Base-by-base conservation (phyloP, 2,329 filamentous ascomycete genomes). In the Colletotrichum coccodes region DNA sequence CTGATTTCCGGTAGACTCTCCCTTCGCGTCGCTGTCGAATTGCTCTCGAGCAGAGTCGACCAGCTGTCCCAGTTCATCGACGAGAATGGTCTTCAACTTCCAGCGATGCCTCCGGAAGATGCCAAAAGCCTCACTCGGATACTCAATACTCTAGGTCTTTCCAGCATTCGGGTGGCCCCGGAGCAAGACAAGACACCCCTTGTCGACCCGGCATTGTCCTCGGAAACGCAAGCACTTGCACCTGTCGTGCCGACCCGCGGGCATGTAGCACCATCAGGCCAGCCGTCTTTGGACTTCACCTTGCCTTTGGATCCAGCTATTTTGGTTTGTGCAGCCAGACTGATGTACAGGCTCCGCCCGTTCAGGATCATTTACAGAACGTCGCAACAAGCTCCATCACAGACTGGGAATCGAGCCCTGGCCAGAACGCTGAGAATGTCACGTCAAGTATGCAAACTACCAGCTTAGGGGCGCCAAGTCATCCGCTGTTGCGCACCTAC, bases 51-150 rank as follows among this genome's bases (percentile, higher is more conserved):
- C 34, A 66, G 64, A 34, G 64, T 66, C 30, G 32, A 62, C 16
- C 64, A 62, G 38, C 72, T 80, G 21, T 76, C 72, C 64, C 77
- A 80, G 28, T 83, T 82, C 34, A 83, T 83, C n/a, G 70, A 77
- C 50, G 79, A 81, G 21, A 74, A 81, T 71, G 79, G 79, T 4
- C 73, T 83, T 3, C 74, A 79, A 34, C 77, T 79, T 2, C 81
- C 81, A 1, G 70, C 72, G 0, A 82, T 83, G 81, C 40, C 64
- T 18, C 61, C 68, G 30, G 71, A 73, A 21, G 73, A 73, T 12
- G 58, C 52, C 50, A 62, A 66, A 26, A 62, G 49, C 50, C 64
- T 66, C 16, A 44, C n/a, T 2, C 1, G 64, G 6, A 62, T 66
- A 26, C 42, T 66, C n/a, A 36, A 66, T 6, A 66, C 64, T 23